Percentiles rank a stretch among this genome's conserved stretches.
phyloP scores from a whole-genome alignment of 257 asterid genomes.

The Mitragyna speciosa region DNA sequence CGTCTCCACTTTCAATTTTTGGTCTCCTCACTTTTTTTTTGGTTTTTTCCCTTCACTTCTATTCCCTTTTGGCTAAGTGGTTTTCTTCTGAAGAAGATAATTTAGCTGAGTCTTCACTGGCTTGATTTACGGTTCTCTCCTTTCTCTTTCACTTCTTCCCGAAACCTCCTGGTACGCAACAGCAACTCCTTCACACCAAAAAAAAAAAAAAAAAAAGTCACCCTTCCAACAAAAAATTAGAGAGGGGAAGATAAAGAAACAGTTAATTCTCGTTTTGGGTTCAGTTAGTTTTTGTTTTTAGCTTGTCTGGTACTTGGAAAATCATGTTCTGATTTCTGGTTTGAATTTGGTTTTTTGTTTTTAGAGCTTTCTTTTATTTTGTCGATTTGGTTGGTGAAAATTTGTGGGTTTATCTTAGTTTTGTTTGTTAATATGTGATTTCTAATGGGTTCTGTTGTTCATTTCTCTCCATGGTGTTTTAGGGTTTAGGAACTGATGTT shows the following conservation, averaged over 20 bases:
- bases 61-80: not conserved
- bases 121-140: not conserved
- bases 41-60: not conserved
- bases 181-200: no score
- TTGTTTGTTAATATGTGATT: not conserved
- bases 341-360: not conserved
- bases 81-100: not conserved
- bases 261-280: not conserved
- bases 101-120: not conserved
- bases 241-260: not conserved
- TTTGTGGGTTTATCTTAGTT: conserved; percentile 1
- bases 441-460: not conserved
- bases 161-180: not conserved
- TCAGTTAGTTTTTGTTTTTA: not conserved
- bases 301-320: not conserved
- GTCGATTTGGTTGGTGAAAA: not conserved
- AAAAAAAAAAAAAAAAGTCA: no score
- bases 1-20: not conserved
- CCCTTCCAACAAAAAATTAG: not conserved
- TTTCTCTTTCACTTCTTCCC: not conserved
- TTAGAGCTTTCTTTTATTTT: not conserved
- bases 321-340: not conserved
- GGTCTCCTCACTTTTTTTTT: not conserved
- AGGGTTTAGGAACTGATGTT: not conserved
- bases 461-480: not conserved